A percentile compares a stretch with the other conserved stretches of the same genome.
These are phyloP conservation scores for Tolypocladium endophyticum DNA, from an alignment of 2,329 filamentous ascomycete species.

Conservation along the genomic window DNA sequence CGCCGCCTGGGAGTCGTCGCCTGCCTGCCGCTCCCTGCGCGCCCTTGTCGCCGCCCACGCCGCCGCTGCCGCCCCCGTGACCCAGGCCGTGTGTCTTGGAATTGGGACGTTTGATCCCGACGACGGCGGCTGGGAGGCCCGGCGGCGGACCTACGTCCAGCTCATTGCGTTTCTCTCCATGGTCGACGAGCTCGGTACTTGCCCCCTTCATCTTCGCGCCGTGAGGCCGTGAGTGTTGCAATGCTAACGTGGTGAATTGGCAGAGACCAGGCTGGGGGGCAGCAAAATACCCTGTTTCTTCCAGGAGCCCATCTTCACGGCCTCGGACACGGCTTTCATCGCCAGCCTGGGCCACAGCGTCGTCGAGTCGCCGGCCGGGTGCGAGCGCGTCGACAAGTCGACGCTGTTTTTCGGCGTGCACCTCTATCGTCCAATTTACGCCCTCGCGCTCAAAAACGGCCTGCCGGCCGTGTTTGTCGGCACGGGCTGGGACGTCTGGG, in stretches of 20 bases:
- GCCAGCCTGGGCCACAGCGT: constrained; percentile 41
- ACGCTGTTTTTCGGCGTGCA: constrained; percentile 55
- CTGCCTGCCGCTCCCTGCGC: constrained; percentile 19
- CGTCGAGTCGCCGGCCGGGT: constrained; percentile 41
- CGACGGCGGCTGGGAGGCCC: constrained; percentile 33
- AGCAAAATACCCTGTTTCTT: constrained; percentile 33
- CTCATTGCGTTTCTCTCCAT: constrained; percentile 41
- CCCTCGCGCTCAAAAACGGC: constrained; percentile 32
- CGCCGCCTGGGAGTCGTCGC: constrained; percentile 15
- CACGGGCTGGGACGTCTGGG: constrained; percentile 40
- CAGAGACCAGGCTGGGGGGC: constrained; percentile 8
- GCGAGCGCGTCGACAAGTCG: constrained; percentile 32
- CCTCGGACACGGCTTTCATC: constrained; percentile 40
- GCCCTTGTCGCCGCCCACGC: constrained; percentile 18
- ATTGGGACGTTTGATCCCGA: constrained; percentile 43
- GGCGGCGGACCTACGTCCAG: constrained; percentile 38
- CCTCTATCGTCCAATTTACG: constrained; percentile 43
- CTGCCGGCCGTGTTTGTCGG: constrained; percentile 48
- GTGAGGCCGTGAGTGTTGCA: neutral
- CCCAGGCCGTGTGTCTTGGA: constrained; percentile 41
- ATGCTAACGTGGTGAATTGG: neutral
- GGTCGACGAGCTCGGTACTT: constrained; percentile 29
- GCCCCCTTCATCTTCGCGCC: too few species aligned
- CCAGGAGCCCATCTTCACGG: constrained; percentile 44
- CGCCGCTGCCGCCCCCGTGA: constrained; percentile 14